Conservation (phyloP, 495 filamentous ascomycete genomes). For the Aspergillus steynii region DNA sequence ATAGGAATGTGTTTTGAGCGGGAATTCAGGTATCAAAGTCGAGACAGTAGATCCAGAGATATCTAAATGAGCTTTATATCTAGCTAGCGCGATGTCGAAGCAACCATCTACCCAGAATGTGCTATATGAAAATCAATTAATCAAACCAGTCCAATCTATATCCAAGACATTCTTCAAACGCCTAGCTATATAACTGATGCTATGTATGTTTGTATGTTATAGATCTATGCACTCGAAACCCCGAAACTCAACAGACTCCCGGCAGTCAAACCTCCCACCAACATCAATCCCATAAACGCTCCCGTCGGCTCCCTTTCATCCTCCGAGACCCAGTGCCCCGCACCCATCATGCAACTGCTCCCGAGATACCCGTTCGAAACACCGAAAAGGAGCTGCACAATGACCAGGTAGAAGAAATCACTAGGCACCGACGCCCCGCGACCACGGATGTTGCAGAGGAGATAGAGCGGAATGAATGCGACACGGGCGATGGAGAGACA, state of each 20-base stretch:
- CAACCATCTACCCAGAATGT: too few species aligned
- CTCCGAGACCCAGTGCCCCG: conserved; percentile 71
- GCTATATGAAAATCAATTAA: too few species aligned
- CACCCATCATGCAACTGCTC: conserved; percentile 86
- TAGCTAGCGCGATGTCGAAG: too few species aligned
- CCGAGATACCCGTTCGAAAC: conserved; percentile 83
- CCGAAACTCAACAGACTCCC: conserved; percentile 90
- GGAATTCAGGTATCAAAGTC: too few species aligned
- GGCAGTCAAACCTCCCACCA: conserved; percentile 77
- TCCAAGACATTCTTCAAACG: too few species aligned
- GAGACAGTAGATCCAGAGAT: too few species aligned
- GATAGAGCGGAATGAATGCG: conserved; percentile 79
- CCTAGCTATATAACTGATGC: too few species aligned
- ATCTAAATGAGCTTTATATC: too few species aligned
- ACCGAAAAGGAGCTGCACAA: conserved; percentile 84
- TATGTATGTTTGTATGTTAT: too few species aligned
- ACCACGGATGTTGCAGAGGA: conserved; percentile 81
- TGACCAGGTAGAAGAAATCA: conserved; percentile 82
- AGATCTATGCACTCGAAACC: conserved; percentile 42
- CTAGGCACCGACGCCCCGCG: conserved; percentile 67
- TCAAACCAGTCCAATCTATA: too few species aligned
- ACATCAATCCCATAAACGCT: conserved; percentile 88
- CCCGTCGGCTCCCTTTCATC: conserved; percentile 85
- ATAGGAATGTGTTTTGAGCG: too few species aligned
- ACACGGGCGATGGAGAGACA: conserved; percentile 60